These are phyloP conservation scores for Aspergillus brasiliensis DNA, from an alignment of 2,329 filamentous ascomycete species.

Conservation along the genomic window DNA sequence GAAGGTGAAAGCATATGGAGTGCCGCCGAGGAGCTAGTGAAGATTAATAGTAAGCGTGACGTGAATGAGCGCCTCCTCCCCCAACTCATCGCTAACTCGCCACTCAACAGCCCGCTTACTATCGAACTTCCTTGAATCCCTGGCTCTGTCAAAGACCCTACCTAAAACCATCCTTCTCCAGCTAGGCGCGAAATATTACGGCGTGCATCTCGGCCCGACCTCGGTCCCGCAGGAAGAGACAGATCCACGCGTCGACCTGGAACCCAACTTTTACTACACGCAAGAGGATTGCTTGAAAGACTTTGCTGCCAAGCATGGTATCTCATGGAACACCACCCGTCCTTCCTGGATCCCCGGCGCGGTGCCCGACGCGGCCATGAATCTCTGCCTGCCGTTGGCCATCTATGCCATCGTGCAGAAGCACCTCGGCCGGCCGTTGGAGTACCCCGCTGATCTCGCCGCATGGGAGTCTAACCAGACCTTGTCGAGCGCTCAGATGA, in stretches of 20 bases:
- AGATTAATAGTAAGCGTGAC: not conserved
- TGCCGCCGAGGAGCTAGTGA: not conserved
- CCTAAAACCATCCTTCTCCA: constrained; percentile 25
- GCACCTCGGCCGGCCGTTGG: constrained; percentile 43
- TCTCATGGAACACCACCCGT: constrained; percentile 51
- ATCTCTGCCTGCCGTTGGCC: constrained; percentile 51
- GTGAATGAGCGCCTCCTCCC: too few species aligned
- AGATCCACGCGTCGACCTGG: constrained; percentile 47
- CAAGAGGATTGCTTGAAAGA: constrained; percentile 54
- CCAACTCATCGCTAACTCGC: not conserved
- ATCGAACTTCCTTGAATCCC: not conserved
- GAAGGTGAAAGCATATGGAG: not conserved
- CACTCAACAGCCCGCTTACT: not conserved
- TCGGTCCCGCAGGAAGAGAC: constrained; percentile 50
- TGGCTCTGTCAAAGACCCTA: not conserved
- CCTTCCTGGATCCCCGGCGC: constrained; percentile 54
- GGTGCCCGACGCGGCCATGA: constrained; percentile 54
- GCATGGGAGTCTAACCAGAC: constrained; percentile 49
- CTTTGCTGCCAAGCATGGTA: constrained; percentile 6
- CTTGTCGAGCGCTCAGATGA: constrained; percentile 51
- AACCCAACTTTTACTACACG: constrained; percentile 58
- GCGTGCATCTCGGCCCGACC: constrained; percentile 51
- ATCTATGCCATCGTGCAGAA: constrained; percentile 54
- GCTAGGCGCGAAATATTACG: constrained; percentile 58
- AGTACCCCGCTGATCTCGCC: constrained; percentile 48